Evolutionary conservation across 2,329 filamentous ascomycete genomes (phyloP).

Genomic region (Fusarium sp.): DNA sequence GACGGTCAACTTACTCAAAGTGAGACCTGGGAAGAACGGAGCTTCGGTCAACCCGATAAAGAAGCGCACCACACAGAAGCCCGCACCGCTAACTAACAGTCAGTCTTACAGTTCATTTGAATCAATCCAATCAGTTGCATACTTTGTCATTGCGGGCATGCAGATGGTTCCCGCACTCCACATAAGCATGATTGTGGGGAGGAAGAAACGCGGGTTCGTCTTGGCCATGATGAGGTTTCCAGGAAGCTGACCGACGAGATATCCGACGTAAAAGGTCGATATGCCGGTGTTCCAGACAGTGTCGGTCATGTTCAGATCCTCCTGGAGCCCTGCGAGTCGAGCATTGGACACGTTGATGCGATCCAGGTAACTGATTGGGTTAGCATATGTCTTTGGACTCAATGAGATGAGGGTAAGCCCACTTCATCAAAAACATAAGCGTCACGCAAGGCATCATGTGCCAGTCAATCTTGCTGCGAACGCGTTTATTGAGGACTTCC

Average conservation of each 20-base stretch:
- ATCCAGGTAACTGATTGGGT: background rate
- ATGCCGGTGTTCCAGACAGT: background rate
- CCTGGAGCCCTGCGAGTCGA: background rate
- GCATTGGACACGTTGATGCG: background rate
- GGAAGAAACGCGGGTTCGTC: background rate
- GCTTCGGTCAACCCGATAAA: background rate
- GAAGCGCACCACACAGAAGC: background rate
- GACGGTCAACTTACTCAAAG: background rate
- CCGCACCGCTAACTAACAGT: background rate
- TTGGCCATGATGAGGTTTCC: background rate
- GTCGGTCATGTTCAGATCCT: background rate
- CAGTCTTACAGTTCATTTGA: background rate
- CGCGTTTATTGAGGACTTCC: constrained; percentile 46
- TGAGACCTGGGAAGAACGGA: background rate
- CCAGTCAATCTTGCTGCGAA: constrained; percentile 52
- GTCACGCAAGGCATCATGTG: constrained; percentile 34
- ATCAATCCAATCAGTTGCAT: background rate
- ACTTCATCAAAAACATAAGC: background rate
- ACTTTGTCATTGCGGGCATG: background rate
- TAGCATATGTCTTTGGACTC: background rate
- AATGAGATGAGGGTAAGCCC: background rate
- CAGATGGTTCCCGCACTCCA: no score
- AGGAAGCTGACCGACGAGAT: background rate
- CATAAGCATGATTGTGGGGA: background rate
- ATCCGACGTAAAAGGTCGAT: background rate